phyloP scores from a whole-genome alignment of 192 early-diverging fungal species.

The Jimgerdemannia lactiflua region DNA sequence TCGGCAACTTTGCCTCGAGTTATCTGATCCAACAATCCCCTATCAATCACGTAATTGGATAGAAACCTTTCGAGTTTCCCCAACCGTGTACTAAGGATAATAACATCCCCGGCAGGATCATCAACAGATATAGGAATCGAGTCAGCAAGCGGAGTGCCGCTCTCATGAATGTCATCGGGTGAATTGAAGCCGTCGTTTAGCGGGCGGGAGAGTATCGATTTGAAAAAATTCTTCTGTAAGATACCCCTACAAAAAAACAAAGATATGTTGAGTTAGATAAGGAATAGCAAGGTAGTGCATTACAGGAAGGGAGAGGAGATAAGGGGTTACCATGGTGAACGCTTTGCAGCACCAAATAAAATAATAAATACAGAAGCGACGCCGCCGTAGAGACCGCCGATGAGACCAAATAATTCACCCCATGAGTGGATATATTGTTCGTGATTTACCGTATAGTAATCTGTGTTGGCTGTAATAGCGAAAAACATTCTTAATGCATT shows the following conservation, averaged over 20 bases:
- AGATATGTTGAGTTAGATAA: not conserved
- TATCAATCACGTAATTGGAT: not conserved
- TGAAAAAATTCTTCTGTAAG: not conserved
- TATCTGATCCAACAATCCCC: not conserved
- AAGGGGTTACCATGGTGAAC: not conserved
- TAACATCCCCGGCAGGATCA: not conserved
- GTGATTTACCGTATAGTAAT: not conserved
- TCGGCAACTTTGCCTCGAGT: no score
- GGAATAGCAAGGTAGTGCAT: not conserved
- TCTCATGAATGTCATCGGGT: not conserved
- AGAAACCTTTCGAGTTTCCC: not conserved
- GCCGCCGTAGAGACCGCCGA: not conserved
- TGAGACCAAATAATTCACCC: not conserved
- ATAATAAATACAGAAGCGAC: not conserved
- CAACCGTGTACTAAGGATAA: not conserved
- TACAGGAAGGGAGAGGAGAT: not conserved
- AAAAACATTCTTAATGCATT: not conserved
- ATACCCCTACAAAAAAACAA: not conserved
- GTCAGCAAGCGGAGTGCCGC: not conserved
- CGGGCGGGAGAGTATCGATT: not conserved
- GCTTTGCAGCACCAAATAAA: not conserved
- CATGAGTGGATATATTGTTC: not conserved
- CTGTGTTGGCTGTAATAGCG: not conserved
- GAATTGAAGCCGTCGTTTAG: not conserved
- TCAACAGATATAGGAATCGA: not conserved